Evolutionary conservation across 2,329 filamentous ascomycete species (phyloP), one percentile per base, ranked within the genome.

Genomic region (Clarireedia sp.): DNA sequence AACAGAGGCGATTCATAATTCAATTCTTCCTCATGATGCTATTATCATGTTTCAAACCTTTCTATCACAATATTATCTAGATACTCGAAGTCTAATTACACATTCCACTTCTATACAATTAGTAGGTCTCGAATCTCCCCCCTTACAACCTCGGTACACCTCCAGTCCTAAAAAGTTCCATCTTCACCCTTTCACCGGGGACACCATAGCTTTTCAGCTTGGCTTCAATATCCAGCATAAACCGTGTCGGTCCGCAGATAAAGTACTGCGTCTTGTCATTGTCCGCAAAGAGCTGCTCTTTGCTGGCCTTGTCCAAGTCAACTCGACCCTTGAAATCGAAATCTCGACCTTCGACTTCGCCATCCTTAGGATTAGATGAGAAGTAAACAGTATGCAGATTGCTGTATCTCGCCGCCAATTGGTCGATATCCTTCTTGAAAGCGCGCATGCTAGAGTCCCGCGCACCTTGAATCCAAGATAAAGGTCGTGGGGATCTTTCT

Each of bases 391-490:
- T 33, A 1, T 33, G n/a, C 14, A 56, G 5, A 17, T 56, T 52
- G 2, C 19, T 23, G 9, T 51, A 16, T 5, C n/a, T 26, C 10
- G 38, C 5, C 16, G 12, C 48, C 2, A 56, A 19, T 5, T 38
- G 24, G 12, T 72, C 69, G 38, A 85, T 67, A 57, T 80, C 73
- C 26, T 72, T 64, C 51, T 69, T 73, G 62, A 87, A 89, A 0
- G 83, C 82, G 41, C 79, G 74, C 2, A 72, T 70, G 14, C 71
- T 71, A 2, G 74, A 72, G 48, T 74, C 74, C 36, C 78, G 74
- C 1, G 82, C 78, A 1, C 75, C 79, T 64, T 89, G 84, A 55
- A 87, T 74, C 77, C 83, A 87, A 10, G 77, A 78, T 37, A 88
- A 74, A 7, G 75, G 78, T 48, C 80, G 70, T 21, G 64, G 61